Evolutionary conservation across 179 eudicot genomes (phyloP), one percentile per base, ranked within the genome.

Genomic region (Amaranthus tricolor): DNA sequence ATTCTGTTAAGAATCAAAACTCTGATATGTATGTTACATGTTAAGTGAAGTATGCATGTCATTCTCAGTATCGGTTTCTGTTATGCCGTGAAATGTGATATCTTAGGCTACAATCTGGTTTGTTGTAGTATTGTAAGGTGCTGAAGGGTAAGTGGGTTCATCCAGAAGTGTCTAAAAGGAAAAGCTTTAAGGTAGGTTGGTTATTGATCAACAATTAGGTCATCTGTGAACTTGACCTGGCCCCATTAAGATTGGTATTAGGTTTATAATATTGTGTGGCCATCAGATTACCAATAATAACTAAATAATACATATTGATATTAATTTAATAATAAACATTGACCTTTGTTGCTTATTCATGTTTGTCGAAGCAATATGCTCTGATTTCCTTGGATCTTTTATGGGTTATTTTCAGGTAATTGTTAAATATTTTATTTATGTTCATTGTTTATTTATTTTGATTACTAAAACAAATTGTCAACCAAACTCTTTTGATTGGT

Each of bases 121-220:
- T 67, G 73, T 69, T 68, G 7, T 77, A 40, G 61, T 62, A 50
- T 50, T 43, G 58, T 73, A 51, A 62, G 80, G 62, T 58, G 70
- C 54, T 57, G 17, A 70, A 47, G 53, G 67, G 15, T 67, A 61
- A 74, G 68, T 50, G 70, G 75, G 84, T 73, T 74, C 75, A 81
- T 75, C 80, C 78, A 77, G 71, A 77, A 73, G 12, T 66, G 56
- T 75, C 51, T 43, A 60, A 54, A 79, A 65, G 31, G 21, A 48
- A 62, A 55, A 51, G 44, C 51, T 71, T 70, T 6, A 12, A 11
- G 40, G 60, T 73, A 57, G 76, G 68, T 79, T 75, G 80, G 68
- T 76, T 72, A 16, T 54, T 76, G 78, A 65, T 71, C 15, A 65
- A 66, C 58, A n/a, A 67, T 79, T 83, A 80, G 85, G 85, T 83